Evolutionary conservation across 1,139 yeast genomes (phyloP), one percentile per base, ranked within the genome.

Genomic region (Taphrina populina): DNA sequence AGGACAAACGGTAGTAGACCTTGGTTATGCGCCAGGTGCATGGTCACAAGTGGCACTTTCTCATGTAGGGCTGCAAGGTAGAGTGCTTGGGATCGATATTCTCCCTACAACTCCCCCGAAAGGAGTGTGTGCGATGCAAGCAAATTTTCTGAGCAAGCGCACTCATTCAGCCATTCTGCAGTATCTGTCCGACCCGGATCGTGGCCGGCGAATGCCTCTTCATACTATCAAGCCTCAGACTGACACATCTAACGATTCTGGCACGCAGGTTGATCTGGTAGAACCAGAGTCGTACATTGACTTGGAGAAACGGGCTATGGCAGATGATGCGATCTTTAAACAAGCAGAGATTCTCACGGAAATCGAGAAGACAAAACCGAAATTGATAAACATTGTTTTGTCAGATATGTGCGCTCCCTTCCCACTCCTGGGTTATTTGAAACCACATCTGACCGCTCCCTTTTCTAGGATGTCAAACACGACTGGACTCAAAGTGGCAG

Each of bases 1-100:
- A 5, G 74, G 75, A 7, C 74, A 71, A 63, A 80, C 83, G 56
- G 84, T 92, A 0, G 81, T 92, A 2, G 98, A 92, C 70, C 73
- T 92, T 52, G 98, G 98, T 0, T 92, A 78, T 67, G 95, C 95
- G 0, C 98, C 98, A 0, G 98, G 98, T 0, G 90, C 95, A 32
- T 92, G 98, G 98, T 77, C 90, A 10, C 87, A 83, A 62, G 94
- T 85, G 29, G 84, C 95, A 0, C 78, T 79, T 4, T 80, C 79
- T 43, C 70, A 78, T 39, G 77, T 86, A 10, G 68, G 73, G 13
- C 74, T 78, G 2, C 71, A 73, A 20, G 90, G 96, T 13, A 76
- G 78, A 45, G 79, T 92, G 1, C 69, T 92, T 37, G 98, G 98
- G 21, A 83, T 90, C 41, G 98, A 92, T 69, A 73, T 92, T 26